Base-by-base conservation (phyloP, 2,329 filamentous ascomycete genomes). In the Apiospora pterosperma region DNA sequence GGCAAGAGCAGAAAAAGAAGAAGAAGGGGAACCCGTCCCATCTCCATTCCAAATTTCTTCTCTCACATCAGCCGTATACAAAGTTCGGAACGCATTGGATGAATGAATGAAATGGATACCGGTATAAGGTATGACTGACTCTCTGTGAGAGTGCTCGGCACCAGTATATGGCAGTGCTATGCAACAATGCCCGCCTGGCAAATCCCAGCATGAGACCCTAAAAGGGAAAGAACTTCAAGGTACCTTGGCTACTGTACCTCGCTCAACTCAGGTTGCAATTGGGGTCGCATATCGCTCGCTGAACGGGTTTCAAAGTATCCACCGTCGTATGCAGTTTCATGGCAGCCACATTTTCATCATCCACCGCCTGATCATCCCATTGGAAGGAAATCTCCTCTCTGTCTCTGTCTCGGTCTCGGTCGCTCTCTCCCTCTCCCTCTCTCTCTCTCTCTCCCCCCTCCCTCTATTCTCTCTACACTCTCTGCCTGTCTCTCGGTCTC, bases 271-370 rank as follows among this genome's bases (percentile, higher is more conserved):
- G 58, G 58, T 60, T 23, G 58, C 58, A 39, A 38, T 60, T 28
- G 34, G 23, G 34, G 58, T 55, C 48, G 58, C 58, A 60, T 60
- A 25, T 39, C 34, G 58, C 58, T 38, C 58, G 34, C 58, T 60
- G 48, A 55, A 55, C 58, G 58, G 67, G 74, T 74, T 75, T 75
- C 72, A 73, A 69, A 63, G 67, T 70, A 67, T 65, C 73, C 73
- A 75, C 73, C 70, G 70, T 69, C 71, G 68, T 74, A 72, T 72
- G 71, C 73, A 70, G 71, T 75, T 73, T 73, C 74, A 73, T 72
- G 70, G 68, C 72, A 71, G 74, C 74, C 74, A 75, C 48, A 55
- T 55, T 55, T 55, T 72, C 60, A 62, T 19, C 38, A 72, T 69
- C 71, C 74, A 74, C 64, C 69, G 63, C 65, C 69, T 64, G 71